Conservation (phyloP, 1,139 yeast species). For the Pichia sp. region DNA sequence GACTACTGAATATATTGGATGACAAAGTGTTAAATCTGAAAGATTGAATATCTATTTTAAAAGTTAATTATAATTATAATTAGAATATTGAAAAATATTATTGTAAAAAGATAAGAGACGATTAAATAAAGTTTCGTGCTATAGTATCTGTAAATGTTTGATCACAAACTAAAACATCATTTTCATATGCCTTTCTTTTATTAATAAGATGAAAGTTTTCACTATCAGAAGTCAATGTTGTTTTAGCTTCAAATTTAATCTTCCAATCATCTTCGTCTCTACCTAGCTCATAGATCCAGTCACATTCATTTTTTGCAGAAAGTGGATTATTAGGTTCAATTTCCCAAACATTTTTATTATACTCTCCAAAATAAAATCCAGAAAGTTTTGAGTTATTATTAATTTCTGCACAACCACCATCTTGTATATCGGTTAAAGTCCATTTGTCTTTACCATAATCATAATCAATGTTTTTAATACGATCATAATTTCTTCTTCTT, state of each 20-base stretch:
- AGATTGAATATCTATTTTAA: not conserved
- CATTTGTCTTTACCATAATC: slow-evolving; percentile 28
- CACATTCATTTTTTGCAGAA: slow-evolving; percentile 32
- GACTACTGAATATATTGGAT: slow-evolving; percentile 15
- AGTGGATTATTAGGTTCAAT: slow-evolving; percentile 31
- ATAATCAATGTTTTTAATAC: slow-evolving; percentile 25
- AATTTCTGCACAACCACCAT: slow-evolving; percentile 28
- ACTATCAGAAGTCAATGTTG: slow-evolving; percentile 28
- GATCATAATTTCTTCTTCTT: slow-evolving; percentile 24
- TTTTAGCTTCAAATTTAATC: slow-evolving; percentile 28
- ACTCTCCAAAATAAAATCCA: slow-evolving; percentile 31
- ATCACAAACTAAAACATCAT: slow-evolving; percentile 22
- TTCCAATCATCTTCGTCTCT: slow-evolving; percentile 32
- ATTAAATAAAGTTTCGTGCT: slow-evolving; percentile 11
- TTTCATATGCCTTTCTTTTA: slow-evolving; percentile 29
- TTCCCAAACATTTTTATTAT: slow-evolving; percentile 33
- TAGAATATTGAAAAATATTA: too few species aligned
- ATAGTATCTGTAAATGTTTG: slow-evolving; percentile 23
- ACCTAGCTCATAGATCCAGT: slow-evolving; percentile 35
- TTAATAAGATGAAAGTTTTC: slow-evolving; percentile 16
- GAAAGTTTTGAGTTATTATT: slow-evolving; percentile 24
- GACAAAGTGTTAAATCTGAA: slow-evolving; percentile 15
- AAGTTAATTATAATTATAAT: not conserved
- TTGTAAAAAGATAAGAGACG: not conserved
- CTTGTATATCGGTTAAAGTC: slow-evolving; percentile 30